A percentile compares a stretch with the other conserved stretches of the same genome.
These are phyloP conservation scores for Populus hybrid DNA, from an alignment of 441 rosid species.

Conservation along the genomic window DNA sequence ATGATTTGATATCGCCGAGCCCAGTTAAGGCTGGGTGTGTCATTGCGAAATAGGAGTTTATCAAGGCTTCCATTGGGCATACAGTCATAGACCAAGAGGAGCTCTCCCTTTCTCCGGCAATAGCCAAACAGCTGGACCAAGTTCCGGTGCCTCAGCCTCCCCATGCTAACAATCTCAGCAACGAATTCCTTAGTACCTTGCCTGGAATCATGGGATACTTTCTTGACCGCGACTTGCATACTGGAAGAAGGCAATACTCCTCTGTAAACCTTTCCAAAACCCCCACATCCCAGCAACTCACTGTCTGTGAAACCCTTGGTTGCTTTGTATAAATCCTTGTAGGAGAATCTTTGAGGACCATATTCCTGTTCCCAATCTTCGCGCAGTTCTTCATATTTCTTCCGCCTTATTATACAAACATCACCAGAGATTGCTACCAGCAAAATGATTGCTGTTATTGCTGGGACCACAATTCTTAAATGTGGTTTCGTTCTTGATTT, in stretches of 20 bases:
- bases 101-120: conserved; percentile 33
- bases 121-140: conserved; percentile 36
- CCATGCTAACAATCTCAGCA: conserved; percentile 31
- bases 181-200: conserved; percentile 36
- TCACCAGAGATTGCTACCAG: conserved; percentile 8
- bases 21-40: conserved; percentile 25
- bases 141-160: conserved; percentile 35
- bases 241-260: conserved; percentile 27
- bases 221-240: conserved; percentile 34
- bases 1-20: conserved; percentile 26
- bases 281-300: conserved; percentile 34
- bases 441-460: conserved; percentile 2
- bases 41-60: conserved; percentile 25
- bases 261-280: conserved; percentile 32
- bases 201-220: conserved; percentile 22
- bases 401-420: conserved; percentile 12
- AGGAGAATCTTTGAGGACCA: conserved; percentile 32
- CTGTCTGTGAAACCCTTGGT: conserved; percentile 33
- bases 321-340: conserved; percentile 31
- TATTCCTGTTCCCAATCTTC: conserved; percentile 42
- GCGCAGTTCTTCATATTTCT: conserved; percentile 16
- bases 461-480: conserved; percentile 4
- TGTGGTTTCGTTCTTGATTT: neutral
- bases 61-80: conserved; percentile 43
- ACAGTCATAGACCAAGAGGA: conserved; percentile 37